Evolutionary conservation across 495 filamentous ascomycete genomes (phyloP).

Genomic region (Daldinia concentrica): DNA sequence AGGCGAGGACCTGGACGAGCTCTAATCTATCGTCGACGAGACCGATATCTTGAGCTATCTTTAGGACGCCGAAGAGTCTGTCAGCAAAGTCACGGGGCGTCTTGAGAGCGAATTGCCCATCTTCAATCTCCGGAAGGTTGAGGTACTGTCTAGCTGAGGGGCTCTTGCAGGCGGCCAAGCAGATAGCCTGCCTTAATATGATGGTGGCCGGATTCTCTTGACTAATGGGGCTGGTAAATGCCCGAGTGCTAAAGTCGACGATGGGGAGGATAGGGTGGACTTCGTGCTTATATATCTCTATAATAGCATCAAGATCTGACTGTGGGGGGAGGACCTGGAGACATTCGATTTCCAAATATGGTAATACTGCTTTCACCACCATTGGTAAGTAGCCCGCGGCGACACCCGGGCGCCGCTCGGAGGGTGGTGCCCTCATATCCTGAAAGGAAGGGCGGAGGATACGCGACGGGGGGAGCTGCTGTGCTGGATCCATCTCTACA

Average conservation of each 20-base stretch:
- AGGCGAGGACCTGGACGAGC: conserved; percentile 44
- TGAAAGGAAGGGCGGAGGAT: conserved; percentile 32
- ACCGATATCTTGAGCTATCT: conserved; percentile 45
- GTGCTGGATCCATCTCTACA: conserved; percentile 6
- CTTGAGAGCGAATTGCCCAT: not conserved
- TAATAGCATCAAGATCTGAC: conserved; percentile 32
- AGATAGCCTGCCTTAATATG: conserved; percentile 50
- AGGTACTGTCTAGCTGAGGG: conserved; percentile 45
- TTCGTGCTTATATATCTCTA: conserved; percentile 46
- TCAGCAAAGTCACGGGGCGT: conserved; percentile 44
- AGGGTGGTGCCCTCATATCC: conserved; percentile 32
- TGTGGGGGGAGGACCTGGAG: conserved; percentile 36
- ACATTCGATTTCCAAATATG: conserved; percentile 46
- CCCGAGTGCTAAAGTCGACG: conserved; percentile 35
- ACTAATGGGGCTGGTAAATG: conserved; percentile 17
- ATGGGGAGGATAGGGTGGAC: conserved; percentile 47
- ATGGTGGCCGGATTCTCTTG: conserved; percentile 28
- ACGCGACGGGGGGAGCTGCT: conserved; percentile 17
- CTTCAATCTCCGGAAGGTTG: conserved; percentile 38
- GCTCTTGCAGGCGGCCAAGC: conserved; percentile 51
- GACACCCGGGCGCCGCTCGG: conserved; percentile 27
- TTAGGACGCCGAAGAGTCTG: conserved; percentile 42
- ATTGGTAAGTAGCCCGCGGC: conserved; percentile 16
- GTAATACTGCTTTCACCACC: conserved; percentile 32
- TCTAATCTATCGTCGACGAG: conserved; percentile 44